Conservation (phyloP, 768 basidiomycete species). For the Boletus vinaceobasis region DNA sequence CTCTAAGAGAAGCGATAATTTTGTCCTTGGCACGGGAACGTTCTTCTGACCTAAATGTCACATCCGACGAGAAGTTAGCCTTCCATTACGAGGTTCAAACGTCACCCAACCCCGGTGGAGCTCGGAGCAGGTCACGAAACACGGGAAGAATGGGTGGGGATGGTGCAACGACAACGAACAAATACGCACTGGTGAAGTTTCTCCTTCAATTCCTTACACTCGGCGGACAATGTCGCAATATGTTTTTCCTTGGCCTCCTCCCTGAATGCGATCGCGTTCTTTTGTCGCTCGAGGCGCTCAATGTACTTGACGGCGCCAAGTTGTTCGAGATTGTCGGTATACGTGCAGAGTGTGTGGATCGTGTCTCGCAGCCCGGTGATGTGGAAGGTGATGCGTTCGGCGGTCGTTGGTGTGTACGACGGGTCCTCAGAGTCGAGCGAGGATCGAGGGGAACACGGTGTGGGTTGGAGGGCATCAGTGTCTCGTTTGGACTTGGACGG, state of each 20-base stretch:
- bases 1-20: background rate
- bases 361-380: background rate
- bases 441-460: background rate
- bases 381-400: constrained; percentile 22
- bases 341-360: background rate
- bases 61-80: background rate
- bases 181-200: background rate
- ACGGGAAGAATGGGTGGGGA: background rate
- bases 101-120: background rate
- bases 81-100: background rate
- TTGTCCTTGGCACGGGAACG: background rate
- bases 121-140: background rate
- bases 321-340: constrained; percentile 13
- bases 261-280: constrained; percentile 34
- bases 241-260: constrained; percentile 31
- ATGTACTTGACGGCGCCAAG: constrained; percentile 29
- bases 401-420: constrained; percentile 6
- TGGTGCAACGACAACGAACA: background rate
- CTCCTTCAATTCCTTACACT: background rate
- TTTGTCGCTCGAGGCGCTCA: constrained; percentile 38
- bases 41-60: constrained; percentile 1
- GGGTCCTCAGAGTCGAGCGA: background rate
- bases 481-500: background rate
- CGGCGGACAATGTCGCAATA: constrained; percentile 10
- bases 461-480: background rate